Conservation (phyloP, 1,284 basidiomycete species). For the Leccinum angustisporum region DNA sequence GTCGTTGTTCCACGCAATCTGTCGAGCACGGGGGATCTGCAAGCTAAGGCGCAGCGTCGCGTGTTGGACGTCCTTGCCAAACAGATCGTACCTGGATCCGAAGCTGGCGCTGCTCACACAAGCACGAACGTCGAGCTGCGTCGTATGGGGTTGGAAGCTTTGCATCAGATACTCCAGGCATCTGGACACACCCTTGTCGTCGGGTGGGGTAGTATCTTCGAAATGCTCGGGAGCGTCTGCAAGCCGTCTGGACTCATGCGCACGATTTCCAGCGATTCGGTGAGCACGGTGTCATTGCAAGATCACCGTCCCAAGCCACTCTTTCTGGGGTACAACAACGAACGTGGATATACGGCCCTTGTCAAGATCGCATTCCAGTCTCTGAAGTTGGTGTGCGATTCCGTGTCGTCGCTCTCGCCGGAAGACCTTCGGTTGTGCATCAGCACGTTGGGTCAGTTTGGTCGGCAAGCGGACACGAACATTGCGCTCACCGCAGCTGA, state of each 20-base stretch:
- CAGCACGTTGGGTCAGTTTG: slow-evolving; percentile 86
- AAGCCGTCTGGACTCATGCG: slow-evolving; percentile 44
- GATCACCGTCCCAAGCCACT: slow-evolving; percentile 45
- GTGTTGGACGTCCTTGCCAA: slow-evolving; percentile 80
- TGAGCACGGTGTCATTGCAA: slow-evolving; percentile 40
- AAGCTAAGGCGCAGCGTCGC: slow-evolving; percentile 73
- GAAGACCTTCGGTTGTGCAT: slow-evolving; percentile 87
- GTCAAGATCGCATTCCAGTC: slow-evolving; percentile 94
- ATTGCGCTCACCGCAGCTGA: slow-evolving; percentile 92
- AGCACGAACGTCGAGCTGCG: slow-evolving; percentile 75
- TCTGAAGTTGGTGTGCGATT: slow-evolving; percentile 92
- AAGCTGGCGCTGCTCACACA: slow-evolving; percentile 39
- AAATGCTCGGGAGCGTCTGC: slow-evolving; percentile 85
- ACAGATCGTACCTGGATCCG: slow-evolving; percentile 42
- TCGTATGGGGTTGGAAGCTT: slow-evolving; percentile 82
- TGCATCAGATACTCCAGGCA: slow-evolving; percentile 87
- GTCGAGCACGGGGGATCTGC: slow-evolving; percentile 57
- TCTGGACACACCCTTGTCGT: slow-evolving; percentile 88
- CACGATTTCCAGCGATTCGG: slow-evolving; percentile 45
- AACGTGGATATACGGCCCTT: slow-evolving; percentile 64
- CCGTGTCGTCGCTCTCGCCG: slow-evolving; percentile 77
- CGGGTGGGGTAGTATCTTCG: slow-evolving; percentile 93
- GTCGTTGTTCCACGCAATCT: slow-evolving; percentile 70
- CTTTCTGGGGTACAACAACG: slow-evolving; percentile 52
- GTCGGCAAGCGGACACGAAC: slow-evolving; percentile 90